Evolutionary conservation across 163 green algal genomes (phyloP).

Genomic region (Chloroidium sp.): DNA sequence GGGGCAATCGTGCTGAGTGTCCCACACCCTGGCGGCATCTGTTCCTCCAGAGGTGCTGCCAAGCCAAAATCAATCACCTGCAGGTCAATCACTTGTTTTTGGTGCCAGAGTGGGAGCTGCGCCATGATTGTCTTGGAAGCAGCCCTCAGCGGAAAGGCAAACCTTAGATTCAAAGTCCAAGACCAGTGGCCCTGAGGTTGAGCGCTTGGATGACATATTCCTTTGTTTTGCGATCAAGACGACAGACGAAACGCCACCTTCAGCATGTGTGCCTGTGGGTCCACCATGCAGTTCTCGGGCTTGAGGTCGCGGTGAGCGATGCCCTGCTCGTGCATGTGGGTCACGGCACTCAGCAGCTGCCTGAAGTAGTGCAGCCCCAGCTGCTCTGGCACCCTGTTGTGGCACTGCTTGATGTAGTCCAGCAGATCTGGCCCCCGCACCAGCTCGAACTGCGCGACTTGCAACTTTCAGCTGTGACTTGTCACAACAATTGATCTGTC

Average conservation of each 20-base stretch:
- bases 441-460: background rate
- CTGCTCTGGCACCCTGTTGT: background rate
- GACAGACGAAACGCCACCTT: background rate
- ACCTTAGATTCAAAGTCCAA: no score
- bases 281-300: background rate
- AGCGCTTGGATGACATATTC: background rate
- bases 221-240: background rate
- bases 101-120: background rate
- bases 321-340: background rate
- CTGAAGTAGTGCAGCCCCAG: background rate
- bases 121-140: background rate
- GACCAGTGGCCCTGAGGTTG: background rate
- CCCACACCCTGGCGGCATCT: background rate
- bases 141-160: no score
- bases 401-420: background rate
- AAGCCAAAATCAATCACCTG: conserved; percentile 2
- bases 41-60: background rate
- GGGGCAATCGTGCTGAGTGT: background rate
- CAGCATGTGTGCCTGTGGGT: background rate
- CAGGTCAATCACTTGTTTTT: background rate
- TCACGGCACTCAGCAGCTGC: background rate
- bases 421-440: background rate
- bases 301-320: background rate
- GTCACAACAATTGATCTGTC: background rate
- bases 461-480: background rate